Evolutionary conservation across 768 basidiomycete genomes (phyloP), one percentile per base, ranked within the genome.

Genomic region (Agaricus bisporus): DNA sequence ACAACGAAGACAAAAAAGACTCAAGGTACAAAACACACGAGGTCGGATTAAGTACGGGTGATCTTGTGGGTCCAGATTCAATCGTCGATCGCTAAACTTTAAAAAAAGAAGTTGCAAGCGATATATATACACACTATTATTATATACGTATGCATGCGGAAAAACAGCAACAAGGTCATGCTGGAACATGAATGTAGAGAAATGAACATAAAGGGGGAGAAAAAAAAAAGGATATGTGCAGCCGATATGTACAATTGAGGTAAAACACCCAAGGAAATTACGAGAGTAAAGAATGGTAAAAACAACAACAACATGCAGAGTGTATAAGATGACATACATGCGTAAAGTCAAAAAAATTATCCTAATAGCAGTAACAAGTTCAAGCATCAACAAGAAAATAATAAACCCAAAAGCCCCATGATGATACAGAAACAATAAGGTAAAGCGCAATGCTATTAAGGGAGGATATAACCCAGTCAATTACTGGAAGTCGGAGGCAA

Each of bases 361-460:
- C 17, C 32, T 18, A 26, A 45, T 42, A 45, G 35, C 51, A 47
- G 29, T 42, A 50, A 18, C 36, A 38, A 11, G 45, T 32, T 42
- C 41, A 17, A 44, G 37, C 12, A 20, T 28, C 18, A 25, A 36
- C 41, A 42, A 37, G 48, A 54, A 53, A 54, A 58, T 48, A 55
- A 38, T 46, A 35, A 42, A 42, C 53, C 37, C 52, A 22, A 54
- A 36, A 54, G 29, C 46, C 53, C 53, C 47, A 54, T 29, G 48
- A 48, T 54, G 41, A 41, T 45, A 54, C 47, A 54, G 42, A 54
- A 54, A 54, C 39, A 48, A 54, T 54, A 51, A 26, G 51, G 41
- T 56, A 54, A 47, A 45, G 32, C n/a, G 22, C 3, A 44, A 48
- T 32, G 51, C 46, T 29, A 43, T 20, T n/a, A 29, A 8, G 29